Percentiles rank a stretch among this genome's conserved stretches.
phyloP scores from a whole-genome alignment of 768 basidiomycete species.

The Boletus subparvulus region DNA sequence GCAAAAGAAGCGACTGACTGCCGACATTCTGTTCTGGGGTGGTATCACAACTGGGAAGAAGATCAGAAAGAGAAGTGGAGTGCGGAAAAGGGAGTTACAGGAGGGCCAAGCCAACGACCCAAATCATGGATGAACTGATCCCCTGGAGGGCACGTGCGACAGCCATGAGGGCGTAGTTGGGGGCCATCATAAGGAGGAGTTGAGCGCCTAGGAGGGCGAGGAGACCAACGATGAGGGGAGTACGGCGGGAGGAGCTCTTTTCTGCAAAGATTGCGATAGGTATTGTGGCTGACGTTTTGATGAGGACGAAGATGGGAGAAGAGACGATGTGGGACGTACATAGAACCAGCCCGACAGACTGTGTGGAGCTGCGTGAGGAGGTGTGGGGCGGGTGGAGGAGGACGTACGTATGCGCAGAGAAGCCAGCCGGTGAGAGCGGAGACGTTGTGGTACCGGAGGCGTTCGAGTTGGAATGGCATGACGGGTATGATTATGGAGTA shows the following conservation, averaged over 20 bases:
- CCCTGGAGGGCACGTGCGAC: conserved; percentile 61
- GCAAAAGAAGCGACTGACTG: conserved; percentile 36
- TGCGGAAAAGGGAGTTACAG: conserved; percentile 37
- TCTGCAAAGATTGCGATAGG: conserved; percentile 60
- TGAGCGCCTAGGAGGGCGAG: conserved; percentile 52
- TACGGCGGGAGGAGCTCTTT: conserved; percentile 43
- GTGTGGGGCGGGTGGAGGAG: neutral
- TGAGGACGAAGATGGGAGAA: neutral
- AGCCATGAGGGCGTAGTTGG: conserved; percentile 54
- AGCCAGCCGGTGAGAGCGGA: conserved; percentile 60
- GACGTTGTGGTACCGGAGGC: conserved; percentile 43
- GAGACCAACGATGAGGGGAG: conserved; percentile 52
- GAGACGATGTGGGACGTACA: conserved; percentile 38
- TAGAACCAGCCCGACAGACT: conserved; percentile 58
- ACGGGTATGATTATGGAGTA: conserved; percentile 65
- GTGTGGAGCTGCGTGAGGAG: conserved; percentile 4
- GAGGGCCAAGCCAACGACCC: conserved; percentile 61
- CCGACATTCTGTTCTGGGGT: conserved; percentile 49
- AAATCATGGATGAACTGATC: conserved; percentile 57
- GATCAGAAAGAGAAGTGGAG: conserved; percentile 8
- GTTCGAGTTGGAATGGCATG: conserved; percentile 60
- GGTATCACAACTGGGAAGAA: conserved; percentile 50
- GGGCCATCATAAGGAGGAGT: conserved; percentile 63
- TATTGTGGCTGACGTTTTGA: conserved; percentile 44
- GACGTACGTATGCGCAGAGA: conserved; percentile 55